Evolutionary conservation across 352 stramenopile species (phyloP).

Genomic region (Phytophthora lateralis): DNA sequence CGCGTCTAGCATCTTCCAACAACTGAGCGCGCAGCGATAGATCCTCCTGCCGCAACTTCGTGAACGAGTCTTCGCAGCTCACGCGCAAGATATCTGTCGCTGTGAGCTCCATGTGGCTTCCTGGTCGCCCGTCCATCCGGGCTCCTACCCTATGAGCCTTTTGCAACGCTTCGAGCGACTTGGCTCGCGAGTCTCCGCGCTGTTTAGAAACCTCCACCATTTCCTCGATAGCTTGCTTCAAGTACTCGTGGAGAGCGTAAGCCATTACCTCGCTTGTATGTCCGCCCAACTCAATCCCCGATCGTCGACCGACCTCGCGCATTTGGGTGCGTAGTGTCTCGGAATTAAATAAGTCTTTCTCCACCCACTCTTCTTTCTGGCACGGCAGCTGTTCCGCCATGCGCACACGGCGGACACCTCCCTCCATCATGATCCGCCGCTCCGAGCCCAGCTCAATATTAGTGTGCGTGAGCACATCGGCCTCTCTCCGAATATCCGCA

Average conservation of each 20-base stretch:
- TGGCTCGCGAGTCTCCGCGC: conserved; percentile 57
- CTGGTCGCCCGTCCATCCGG: conserved; percentile 18
- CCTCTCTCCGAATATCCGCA: conserved; percentile 80
- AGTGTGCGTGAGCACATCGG: conserved; percentile 86
- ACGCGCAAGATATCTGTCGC: conserved; percentile 83
- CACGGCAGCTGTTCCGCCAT: conserved; percentile 62
- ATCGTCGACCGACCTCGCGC: conserved; percentile 46
- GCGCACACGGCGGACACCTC: conserved; percentile 34
- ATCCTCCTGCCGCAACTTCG: conserved; percentile 67
- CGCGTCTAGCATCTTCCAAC: conserved; percentile 79
- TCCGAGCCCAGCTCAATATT: conserved; percentile 77
- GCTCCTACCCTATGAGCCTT: conserved; percentile 40
- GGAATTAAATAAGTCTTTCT: conserved; percentile 85
- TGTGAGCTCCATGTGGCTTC: conserved; percentile 54
- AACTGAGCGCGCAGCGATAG: conserved; percentile 57
- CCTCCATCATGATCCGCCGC: conserved; percentile 82
- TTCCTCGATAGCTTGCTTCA: conserved; percentile 88
- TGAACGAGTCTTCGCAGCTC: conserved; percentile 86
- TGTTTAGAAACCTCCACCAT: conserved; percentile 86
- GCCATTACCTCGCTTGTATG: conserved; percentile 82
- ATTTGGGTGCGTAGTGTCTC: conserved; percentile 65
- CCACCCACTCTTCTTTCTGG: conserved; percentile 79
- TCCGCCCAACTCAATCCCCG: conserved; percentile 57
- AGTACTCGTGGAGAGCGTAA: conserved; percentile 82
- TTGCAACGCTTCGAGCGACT: conserved; percentile 54